Percentiles rank a stretch among this genome's conserved stretches.
phyloP scores from a whole-genome alignment of 2,329 filamentous ascomycete species.

The Myriosclerotinia curreyana region DNA sequence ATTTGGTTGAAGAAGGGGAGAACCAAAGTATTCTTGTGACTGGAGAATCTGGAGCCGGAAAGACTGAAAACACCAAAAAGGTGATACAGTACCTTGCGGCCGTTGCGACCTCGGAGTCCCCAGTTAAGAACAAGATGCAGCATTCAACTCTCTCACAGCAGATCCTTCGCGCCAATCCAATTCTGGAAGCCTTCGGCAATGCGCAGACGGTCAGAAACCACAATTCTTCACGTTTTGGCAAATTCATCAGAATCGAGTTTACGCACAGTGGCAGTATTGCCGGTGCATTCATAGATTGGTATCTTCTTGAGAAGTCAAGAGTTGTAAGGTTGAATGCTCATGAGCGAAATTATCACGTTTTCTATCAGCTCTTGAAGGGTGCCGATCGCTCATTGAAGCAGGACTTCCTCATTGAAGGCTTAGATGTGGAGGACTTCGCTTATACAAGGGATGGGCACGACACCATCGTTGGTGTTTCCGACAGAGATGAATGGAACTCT shows the following conservation, averaged over 20 bases:
- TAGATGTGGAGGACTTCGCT: slow-evolving; percentile 81
- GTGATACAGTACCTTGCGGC: slow-evolving; percentile 98
- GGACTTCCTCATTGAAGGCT: slow-evolving; percentile 70
- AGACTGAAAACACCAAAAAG: slow-evolving; percentile 99
- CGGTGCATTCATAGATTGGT: slow-evolving; percentile 98
- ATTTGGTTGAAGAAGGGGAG: slow-evolving; percentile 87
- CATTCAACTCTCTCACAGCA: slow-evolving; percentile 91
- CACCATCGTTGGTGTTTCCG: slow-evolving; percentile 84
- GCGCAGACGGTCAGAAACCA: slow-evolving; percentile 97
- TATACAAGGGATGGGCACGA: slow-evolving; percentile 93
- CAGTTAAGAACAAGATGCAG: slow-evolving; percentile 58
- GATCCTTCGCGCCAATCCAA: slow-evolving; percentile 92
- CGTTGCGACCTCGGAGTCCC: slow-evolving; percentile 80
- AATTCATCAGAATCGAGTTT: slow-evolving; percentile 98
- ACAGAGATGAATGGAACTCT: slow-evolving; percentile 83
- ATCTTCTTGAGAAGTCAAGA: slow-evolving; percentile 94
- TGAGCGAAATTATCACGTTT: slow-evolving; percentile 95
- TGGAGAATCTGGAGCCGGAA: slow-evolving; percentile 95
- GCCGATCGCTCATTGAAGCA: slow-evolving; percentile 71
- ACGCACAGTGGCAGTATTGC: slow-evolving; percentile 83
- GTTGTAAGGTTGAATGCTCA: slow-evolving; percentile 84
- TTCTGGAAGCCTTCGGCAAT: slow-evolving; percentile 96
- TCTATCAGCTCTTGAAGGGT: slow-evolving; percentile 91
- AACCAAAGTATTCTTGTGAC: slow-evolving; percentile 98
- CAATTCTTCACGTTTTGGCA: slow-evolving; percentile 97